phyloP scores from a whole-genome alignment of 805 yeast species.

The Grigorovia yakushimaensis region DNA sequence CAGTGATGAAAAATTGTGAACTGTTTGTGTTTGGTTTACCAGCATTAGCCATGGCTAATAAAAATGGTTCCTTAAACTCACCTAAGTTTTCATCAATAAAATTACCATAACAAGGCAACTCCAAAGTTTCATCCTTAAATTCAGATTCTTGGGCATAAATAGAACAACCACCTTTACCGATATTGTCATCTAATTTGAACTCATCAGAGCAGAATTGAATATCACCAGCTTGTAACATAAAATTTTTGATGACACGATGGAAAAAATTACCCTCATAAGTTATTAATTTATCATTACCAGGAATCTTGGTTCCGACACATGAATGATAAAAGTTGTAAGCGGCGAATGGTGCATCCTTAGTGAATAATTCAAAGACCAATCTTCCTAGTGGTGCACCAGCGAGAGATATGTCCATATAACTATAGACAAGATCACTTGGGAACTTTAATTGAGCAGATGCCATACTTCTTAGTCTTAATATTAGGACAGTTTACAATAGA shows the following conservation, averaged over 20 bases:
- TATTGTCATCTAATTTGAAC: constrained; percentile 16
- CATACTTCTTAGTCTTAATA: not conserved
- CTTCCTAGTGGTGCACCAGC: constrained; percentile 41
- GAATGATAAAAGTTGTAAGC: constrained; percentile 40
- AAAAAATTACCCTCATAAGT: constrained; percentile 39
- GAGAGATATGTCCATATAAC: constrained; percentile 45
- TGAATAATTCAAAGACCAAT: constrained; percentile 46
- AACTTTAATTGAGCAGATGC: not conserved
- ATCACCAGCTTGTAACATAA: constrained; percentile 66
- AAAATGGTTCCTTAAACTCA: constrained; percentile 35
- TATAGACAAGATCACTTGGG: constrained; percentile 4
- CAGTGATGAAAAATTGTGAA: constrained; percentile 64
- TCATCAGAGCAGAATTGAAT: constrained; percentile 32
- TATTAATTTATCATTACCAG: constrained; percentile 17
- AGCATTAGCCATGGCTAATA: constrained; percentile 56
- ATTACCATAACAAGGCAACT: constrained; percentile 25
- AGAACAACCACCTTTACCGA: constrained; percentile 40
- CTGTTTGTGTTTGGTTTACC: constrained; percentile 41
- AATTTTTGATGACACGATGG: constrained; percentile 57
- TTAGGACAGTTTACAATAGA: too few species aligned
- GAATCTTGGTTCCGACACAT: constrained; percentile 30
- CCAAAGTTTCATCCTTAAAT: constrained; percentile 7
- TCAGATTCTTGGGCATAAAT: constrained; percentile 28
- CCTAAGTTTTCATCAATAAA: constrained; percentile 52
- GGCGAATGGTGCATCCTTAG: constrained; percentile 47